These are phyloP conservation scores for Kewa caespitosa DNA, from an alignment of 179 eudicot species.

Conservation along the genomic window DNA sequence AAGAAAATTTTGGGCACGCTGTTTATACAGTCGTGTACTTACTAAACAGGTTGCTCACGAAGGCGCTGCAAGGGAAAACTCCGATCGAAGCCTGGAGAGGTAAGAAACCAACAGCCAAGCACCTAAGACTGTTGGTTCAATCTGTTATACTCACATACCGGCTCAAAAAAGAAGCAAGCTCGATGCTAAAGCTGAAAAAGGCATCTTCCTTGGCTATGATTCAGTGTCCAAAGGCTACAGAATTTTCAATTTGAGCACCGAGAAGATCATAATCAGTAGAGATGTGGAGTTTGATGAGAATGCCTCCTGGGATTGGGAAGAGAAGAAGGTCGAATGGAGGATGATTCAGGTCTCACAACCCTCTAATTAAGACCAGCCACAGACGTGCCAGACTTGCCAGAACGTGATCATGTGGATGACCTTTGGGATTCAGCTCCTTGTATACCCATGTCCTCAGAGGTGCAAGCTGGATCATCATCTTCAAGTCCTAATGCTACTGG, in stretches of 20 bases:
- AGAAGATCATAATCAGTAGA: background rate
- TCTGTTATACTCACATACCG: conserved; percentile 11
- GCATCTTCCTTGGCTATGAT: conserved; percentile 5
- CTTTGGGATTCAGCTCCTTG: background rate
- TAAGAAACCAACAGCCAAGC: conserved; percentile 8
- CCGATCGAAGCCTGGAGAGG: conserved; percentile 14
- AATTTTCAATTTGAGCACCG: background rate
- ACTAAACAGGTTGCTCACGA: background rate
- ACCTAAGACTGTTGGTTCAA: conserved; percentile 13
- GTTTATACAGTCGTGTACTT: conserved; percentile 6
- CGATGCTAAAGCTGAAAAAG: conserved; percentile 17
- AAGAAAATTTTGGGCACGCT: background rate
- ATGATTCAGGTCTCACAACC: background rate
- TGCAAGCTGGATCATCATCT: background rate
- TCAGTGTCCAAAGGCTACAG: conserved; percentile 9
- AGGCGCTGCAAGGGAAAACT: conserved; percentile 1
- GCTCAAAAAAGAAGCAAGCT: conserved; percentile 14
- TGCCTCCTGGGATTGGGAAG: background rate
- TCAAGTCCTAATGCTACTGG: background rate
- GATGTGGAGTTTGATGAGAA: background rate
- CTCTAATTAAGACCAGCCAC: background rate
- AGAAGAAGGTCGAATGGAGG: background rate
- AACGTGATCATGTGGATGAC: too few species aligned
- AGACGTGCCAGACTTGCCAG: too few species aligned
- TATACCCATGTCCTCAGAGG: background rate